These are phyloP conservation scores for Chaetomium tenue DNA, from an alignment of 495 filamentous ascomycete genomes.

Conservation along the genomic window DNA sequence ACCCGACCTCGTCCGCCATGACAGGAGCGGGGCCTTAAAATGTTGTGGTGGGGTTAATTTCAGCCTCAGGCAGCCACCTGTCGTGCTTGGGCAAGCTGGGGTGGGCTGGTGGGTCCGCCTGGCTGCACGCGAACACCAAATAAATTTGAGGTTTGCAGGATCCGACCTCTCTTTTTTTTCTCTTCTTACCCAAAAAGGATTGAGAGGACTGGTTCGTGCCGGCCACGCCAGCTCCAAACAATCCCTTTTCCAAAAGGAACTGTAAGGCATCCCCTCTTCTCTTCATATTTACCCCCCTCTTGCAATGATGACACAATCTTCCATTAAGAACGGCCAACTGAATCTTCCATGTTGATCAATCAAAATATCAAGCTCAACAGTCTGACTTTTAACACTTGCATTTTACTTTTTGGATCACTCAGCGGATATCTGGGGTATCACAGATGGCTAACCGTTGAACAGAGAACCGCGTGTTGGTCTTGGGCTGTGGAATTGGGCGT, in stretches of 20 bases:
- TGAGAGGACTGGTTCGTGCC: neutral
- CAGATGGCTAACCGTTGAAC: conserved; percentile 32
- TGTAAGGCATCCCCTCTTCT: conserved; percentile 8
- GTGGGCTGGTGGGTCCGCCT: neutral
- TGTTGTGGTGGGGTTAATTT: conserved; percentile 19
- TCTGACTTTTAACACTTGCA: conserved; percentile 42
- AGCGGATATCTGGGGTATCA: conserved; percentile 6
- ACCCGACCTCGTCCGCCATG: conserved; percentile 8
- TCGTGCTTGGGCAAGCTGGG: neutral
- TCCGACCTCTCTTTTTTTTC: neutral
- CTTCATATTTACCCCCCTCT: conserved; percentile 11
- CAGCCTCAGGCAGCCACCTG: conserved; percentile 18
- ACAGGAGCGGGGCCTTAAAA: conserved; percentile 8
- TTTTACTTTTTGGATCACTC: conserved; percentile 7
- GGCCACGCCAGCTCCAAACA: conserved; percentile 5
- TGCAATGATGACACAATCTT: conserved; percentile 50
- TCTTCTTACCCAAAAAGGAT: neutral
- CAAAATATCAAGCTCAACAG: conserved; percentile 61
- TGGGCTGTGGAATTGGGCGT: neutral
- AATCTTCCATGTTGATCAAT: conserved; percentile 54
- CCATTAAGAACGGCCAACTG: conserved; percentile 60
- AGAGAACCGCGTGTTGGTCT: neutral
- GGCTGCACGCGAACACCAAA: conserved; percentile 5
- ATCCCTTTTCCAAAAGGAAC: neutral
- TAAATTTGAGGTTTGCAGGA: conserved; percentile 4